Evolutionary conservation across 345 rosid genomes (phyloP).

Genomic region (Camelina sativa): DNA sequence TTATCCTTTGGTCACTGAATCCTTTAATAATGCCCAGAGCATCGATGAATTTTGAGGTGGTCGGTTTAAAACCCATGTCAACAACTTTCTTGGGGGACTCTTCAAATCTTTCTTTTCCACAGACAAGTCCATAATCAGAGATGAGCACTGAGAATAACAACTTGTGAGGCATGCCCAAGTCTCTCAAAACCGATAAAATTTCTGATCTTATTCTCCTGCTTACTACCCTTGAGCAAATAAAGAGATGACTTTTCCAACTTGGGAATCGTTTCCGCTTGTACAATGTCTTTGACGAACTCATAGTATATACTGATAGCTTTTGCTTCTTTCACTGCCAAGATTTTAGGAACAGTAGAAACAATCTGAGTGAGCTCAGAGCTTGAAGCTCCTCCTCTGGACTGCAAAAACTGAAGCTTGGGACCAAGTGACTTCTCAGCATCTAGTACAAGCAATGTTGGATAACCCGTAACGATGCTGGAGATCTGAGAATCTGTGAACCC

Average conservation of each 20-base stretch:
- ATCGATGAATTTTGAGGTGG: neutral
- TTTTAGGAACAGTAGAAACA: constrained; percentile 2
- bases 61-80: constrained; percentile 37
- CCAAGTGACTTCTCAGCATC: constrained; percentile 29
- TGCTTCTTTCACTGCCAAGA: constrained; percentile 27
- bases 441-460: constrained; percentile 30
- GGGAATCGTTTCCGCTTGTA: neutral
- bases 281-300: constrained; percentile 27
- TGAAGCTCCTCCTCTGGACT: constrained; percentile 24
- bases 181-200: constrained; percentile 29
- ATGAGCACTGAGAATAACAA: neutral
- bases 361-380: constrained; percentile 6
- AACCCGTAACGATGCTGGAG: neutral
- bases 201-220: neutral
- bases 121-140: neutral
- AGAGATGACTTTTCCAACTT: neutral
- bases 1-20: neutral
- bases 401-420: constrained; percentile 36
- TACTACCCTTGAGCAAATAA: neutral
- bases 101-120: constrained; percentile 10
- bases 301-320: neutral
- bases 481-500: constrained; percentile 43
- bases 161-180: constrained; percentile 30
- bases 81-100: constrained; percentile 3
- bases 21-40: constrained; percentile 15